A percentile compares a stretch with the other conserved stretches of the same genome.
Evolutionary conservation across 306 rosid species (phyloP).

Genomic region (Spatholobus suberectus): DNA sequence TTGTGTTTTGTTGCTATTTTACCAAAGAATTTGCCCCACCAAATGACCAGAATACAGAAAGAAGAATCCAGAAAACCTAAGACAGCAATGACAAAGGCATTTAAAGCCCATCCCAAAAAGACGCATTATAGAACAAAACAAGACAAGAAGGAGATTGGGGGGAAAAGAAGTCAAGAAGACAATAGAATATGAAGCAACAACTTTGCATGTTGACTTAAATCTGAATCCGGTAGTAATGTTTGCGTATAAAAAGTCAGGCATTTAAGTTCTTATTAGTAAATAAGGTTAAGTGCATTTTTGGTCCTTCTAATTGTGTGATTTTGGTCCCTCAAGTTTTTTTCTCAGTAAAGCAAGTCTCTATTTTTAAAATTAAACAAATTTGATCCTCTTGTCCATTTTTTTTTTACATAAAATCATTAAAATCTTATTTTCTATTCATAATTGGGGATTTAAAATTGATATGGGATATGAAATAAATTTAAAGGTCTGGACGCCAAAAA

Average conservation of each 20-base stretch:
- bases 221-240: background rate
- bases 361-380: background rate
- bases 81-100: background rate
- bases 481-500: background rate
- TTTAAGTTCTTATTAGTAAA: background rate
- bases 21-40: background rate
- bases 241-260: background rate
- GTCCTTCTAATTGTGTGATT: background rate
- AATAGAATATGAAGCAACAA: slow-evolving; percentile 8
- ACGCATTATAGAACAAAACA: background rate
- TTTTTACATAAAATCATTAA: background rate
- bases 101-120: background rate
- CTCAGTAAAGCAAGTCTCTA: background rate
- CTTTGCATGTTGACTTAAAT: background rate
- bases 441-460: background rate
- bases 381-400: background rate
- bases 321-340: background rate
- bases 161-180: background rate
- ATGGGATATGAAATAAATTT: background rate
- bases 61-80: background rate
- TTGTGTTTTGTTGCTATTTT: background rate
- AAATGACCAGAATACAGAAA: background rate
- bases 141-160: background rate
- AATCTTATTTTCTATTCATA: background rate
- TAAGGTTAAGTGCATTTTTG: background rate